Evolutionary conservation across 495 filamentous ascomycete genomes (phyloP).

Genomic region (Podospora didyma): DNA sequence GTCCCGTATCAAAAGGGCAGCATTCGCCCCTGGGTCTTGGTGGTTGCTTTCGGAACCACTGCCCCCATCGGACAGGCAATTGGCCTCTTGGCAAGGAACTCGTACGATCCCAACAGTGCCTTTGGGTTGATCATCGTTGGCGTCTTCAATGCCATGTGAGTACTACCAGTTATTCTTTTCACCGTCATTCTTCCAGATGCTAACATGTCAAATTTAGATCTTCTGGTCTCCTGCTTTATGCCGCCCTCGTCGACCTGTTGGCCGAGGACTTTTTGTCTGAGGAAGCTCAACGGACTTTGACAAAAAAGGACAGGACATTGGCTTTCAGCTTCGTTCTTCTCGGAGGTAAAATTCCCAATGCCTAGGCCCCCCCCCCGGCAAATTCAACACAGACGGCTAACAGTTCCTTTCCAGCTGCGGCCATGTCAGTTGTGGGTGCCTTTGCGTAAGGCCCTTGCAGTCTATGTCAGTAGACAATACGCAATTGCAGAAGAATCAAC

Average conservation of each 20-base stretch:
- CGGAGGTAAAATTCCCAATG: slow-evolving; percentile 37
- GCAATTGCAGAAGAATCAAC: background rate
- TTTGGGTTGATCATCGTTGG: slow-evolving; percentile 65
- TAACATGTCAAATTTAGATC: slow-evolving; percentile 31
- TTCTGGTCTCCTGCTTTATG: slow-evolving; percentile 58
- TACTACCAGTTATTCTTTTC: slow-evolving; percentile 2
- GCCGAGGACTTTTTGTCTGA: slow-evolving; percentile 63
- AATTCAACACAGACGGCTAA: slow-evolving; percentile 11
- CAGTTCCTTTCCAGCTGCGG: slow-evolving; percentile 15
- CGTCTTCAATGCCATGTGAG: slow-evolving; percentile 63
- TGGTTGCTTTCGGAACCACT: slow-evolving; percentile 57
- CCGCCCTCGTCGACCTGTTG: slow-evolving; percentile 58
- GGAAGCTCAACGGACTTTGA: slow-evolving; percentile 40
- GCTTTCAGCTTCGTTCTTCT: slow-evolving; percentile 41
- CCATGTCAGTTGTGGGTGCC: slow-evolving; percentile 26
- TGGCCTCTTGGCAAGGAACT: slow-evolving; percentile 50
- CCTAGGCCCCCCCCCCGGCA: no score
- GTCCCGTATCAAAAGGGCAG: slow-evolving; percentile 47
- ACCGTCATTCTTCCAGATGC: background rate
- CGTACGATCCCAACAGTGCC: slow-evolving; percentile 61
- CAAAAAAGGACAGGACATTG: slow-evolving; percentile 38
- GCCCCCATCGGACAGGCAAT: slow-evolving; percentile 59
- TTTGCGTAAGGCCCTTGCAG: background rate
- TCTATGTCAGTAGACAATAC: background rate
- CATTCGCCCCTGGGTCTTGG: slow-evolving; percentile 58